Conservation (phyloP, 208 protist genomes). For the Zelonia costaricensis region DNA sequence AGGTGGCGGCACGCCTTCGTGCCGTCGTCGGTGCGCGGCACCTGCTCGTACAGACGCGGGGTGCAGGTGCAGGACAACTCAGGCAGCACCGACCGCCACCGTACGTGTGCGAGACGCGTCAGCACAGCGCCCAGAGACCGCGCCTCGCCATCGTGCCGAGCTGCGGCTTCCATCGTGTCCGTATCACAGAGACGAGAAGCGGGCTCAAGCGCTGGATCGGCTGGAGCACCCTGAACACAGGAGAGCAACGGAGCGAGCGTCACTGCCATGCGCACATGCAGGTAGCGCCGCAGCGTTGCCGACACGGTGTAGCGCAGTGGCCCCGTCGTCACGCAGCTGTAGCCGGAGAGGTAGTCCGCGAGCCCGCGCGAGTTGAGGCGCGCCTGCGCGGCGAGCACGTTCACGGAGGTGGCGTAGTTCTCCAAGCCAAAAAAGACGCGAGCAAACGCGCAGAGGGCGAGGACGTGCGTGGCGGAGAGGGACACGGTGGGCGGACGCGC, state of each 20-base stretch:
- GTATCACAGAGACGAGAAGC: too few relatives aligned
- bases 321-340: slow-evolving; percentile 50
- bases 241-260: slow-evolving; percentile 42
- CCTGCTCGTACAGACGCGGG: slow-evolving; percentile 49
- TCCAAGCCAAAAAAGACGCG: slow-evolving; percentile 38
- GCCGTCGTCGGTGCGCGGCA: slow-evolving; percentile 42
- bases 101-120: slow-evolving; percentile 10
- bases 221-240: neutral
- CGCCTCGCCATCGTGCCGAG: neutral
- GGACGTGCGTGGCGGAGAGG: slow-evolving; percentile 20
- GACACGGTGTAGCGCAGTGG: slow-evolving; percentile 61
- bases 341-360: slow-evolving; percentile 54
- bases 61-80: slow-evolving; percentile 62
- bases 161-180: neutral
- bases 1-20: slow-evolving; percentile 72
- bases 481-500: slow-evolving; percentile 16
- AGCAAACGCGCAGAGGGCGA: slow-evolving; percentile 28
- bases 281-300: slow-evolving; percentile 55
- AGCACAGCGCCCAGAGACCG: neutral
- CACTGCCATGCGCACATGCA: slow-evolving; percentile 48
- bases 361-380: neutral
- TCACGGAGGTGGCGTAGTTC: slow-evolving; percentile 51
- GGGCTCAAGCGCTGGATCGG: too few relatives aligned
- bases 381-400: slow-evolving; percentile 33
- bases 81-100: slow-evolving; percentile 50